Conservation (phyloP, 768 basidiomycete genomes). For the Trametes punicea region DNA sequence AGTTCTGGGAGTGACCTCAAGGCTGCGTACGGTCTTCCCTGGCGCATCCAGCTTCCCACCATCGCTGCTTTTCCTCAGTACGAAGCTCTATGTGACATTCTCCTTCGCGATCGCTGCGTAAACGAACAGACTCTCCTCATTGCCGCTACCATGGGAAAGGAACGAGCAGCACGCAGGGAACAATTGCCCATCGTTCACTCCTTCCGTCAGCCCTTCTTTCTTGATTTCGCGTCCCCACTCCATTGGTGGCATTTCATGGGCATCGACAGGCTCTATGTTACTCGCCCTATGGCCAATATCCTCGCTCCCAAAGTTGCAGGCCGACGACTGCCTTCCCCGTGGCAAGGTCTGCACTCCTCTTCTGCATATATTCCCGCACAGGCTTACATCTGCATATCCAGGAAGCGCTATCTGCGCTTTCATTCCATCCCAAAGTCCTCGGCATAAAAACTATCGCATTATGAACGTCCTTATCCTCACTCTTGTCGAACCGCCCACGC, state of each 20-base stretch:
- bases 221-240: background rate
- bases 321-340: background rate
- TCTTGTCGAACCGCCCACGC: background rate
- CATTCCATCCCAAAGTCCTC: background rate
- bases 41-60: background rate
- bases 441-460: background rate
- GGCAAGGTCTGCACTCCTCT: background rate
- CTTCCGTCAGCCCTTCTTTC: background rate
- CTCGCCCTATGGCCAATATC: background rate
- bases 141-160: background rate
- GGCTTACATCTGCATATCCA: background rate
- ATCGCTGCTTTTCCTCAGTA: background rate
- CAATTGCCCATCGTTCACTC: background rate
- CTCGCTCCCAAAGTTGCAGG: background rate
- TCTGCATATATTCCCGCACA: no score
- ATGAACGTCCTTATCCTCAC: background rate
- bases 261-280: background rate
- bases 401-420: background rate
- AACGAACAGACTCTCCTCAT: background rate
- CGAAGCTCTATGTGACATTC: background rate
- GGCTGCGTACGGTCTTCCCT: background rate
- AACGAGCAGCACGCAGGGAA: background rate
- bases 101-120: background rate
- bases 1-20: background rate
- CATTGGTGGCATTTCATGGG: slow-evolving; percentile 7